Evolutionary conservation across 2,329 filamentous ascomycete species (phyloP), one percentile per base, ranked within the genome.

Genomic region (Fusarium mexicanum): DNA sequence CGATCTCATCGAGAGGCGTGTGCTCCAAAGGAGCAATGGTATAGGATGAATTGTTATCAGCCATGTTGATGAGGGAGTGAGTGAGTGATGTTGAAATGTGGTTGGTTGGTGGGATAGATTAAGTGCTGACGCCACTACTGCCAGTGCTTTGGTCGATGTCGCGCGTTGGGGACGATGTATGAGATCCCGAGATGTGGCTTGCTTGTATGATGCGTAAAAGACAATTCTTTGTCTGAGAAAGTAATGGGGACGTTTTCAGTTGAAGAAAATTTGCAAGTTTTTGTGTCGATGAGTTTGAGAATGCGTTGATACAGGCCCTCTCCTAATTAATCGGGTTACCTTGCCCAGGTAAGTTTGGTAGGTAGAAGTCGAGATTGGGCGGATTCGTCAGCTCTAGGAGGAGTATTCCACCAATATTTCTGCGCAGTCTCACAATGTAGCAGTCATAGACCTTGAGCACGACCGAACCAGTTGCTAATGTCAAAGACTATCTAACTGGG

Each of bases 1-100:
- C 84, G 81, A 98, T 94, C 47, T 88, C 85, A 64, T 93, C 91
- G 53, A 94, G 80, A 5, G 91, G 81, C 4, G 93, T 95, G 61
- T 85, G 83, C 82, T 89, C 83, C 76, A 93, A 91, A 46, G 81
- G 72, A 47, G 82, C 78, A 66, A 90, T 85, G 51, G 79, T 79
- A 66, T 80, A 77, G 59, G 83, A 81, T 43, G 73, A 64, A 69
- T 83, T 73, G 22, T 83, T 80, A 85, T 87, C 88, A 74, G 66
- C 78, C 74, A 76, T 77, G 41, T 43, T 71, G 58, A 47, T 41
- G 46, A 16, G 33, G 3, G 33, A 62, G 33, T 8, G 33, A 62
- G 38, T 47, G 53, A 43, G 38, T 43, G 53, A 40, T 50, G 37
- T 61, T 60, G 62, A 57, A 61, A 64, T 40, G 44, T 69, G 67